Conservation (phyloP, 2,329 filamentous ascomycete genomes). For the Sclerotinia sclerotiorum region DNA sequence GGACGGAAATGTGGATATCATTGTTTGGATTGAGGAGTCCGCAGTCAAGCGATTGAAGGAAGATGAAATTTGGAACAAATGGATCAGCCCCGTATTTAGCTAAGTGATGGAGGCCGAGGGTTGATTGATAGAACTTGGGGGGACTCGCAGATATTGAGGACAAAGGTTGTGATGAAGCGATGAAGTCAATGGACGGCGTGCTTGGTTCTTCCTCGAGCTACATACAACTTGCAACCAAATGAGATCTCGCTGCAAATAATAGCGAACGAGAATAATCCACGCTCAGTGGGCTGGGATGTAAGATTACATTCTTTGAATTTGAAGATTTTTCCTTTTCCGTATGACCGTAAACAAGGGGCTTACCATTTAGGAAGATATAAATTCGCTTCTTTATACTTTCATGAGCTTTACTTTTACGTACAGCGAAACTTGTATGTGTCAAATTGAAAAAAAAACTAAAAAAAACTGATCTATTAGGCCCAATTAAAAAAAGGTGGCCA, state of each 20-base stretch:
- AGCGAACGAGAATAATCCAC: not conserved
- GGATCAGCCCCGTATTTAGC: not conserved
- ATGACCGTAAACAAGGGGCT: not conserved
- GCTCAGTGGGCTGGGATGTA: rapidly evolving
- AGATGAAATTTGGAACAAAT: constrained; percentile 11
- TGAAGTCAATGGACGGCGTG: not conserved
- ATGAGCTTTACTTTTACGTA: too few species aligned
- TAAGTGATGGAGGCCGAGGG: not conserved
- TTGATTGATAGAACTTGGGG: rapidly evolving
- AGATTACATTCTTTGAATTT: too few species aligned
- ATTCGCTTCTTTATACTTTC: not conserved
- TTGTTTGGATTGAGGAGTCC: constrained; percentile 15
- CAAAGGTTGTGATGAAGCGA: not conserved
- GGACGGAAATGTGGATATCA: constrained; percentile 1
- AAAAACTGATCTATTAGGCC: too few species aligned
- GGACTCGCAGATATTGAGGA: too few species aligned
- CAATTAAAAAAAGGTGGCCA: too few species aligned
- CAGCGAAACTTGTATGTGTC: too few species aligned
- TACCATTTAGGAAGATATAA: not conserved
- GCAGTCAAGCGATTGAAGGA: constrained; percentile 7
- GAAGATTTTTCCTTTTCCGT: not conserved
- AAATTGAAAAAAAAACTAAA: too few species aligned
- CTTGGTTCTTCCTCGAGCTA: not conserved
- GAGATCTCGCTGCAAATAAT: not conserved
- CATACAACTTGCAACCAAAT: too few species aligned